Conservation (phyloP, 305 asterid species). For the Solanum hybrid region DNA sequence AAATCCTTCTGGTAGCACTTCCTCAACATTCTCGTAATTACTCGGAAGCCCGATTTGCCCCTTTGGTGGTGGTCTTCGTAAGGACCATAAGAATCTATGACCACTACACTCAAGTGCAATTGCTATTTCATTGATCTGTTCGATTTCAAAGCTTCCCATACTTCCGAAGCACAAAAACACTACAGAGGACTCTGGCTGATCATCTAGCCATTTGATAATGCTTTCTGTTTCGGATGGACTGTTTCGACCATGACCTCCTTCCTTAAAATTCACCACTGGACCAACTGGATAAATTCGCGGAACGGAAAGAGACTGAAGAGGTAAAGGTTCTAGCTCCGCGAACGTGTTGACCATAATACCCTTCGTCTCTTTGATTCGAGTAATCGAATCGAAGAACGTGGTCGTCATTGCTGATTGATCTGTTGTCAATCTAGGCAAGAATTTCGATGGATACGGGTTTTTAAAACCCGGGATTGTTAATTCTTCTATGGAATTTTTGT, state of each 20-base stretch:
- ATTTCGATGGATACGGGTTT: constrained; percentile 27
- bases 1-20: constrained; percentile 35
- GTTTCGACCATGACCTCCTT: background rate
- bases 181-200: too few relatives aligned
- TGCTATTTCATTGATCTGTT: too few relatives aligned
- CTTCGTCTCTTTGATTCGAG: constrained; percentile 18
- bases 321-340: constrained; percentile 25
- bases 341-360: constrained; percentile 44
- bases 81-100: constrained; percentile 32
- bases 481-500: constrained; percentile 1
- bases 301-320: constrained; percentile 16
- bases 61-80: constrained; percentile 28
- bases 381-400: background rate
- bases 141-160: too few relatives aligned
- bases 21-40: constrained; percentile 17
- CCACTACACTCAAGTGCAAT: too few relatives aligned
- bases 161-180: too few relatives aligned
- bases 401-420: background rate
- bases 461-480: constrained; percentile 10
- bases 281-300: constrained; percentile 39
- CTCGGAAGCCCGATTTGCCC: constrained; percentile 7
- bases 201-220: too few relatives aligned
- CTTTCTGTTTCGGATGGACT: background rate
- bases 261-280: constrained; percentile 19
- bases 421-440: constrained; percentile 18